phyloP scores from a whole-genome alignment of 345 rosid species.

The Theobroma cacao region DNA sequence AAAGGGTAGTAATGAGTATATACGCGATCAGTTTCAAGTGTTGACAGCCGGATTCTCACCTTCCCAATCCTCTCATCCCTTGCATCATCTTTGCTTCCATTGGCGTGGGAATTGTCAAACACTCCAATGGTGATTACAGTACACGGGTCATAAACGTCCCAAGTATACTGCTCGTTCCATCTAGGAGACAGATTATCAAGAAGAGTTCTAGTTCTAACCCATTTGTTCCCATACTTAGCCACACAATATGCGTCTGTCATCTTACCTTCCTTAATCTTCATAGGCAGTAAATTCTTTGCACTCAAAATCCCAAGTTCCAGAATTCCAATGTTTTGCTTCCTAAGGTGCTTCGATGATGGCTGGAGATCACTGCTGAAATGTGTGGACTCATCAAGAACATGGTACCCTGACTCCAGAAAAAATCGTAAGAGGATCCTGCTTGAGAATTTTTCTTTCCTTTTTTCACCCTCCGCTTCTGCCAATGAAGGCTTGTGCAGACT shows the following conservation, averaged over 20 bases:
- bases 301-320: slow-evolving; percentile 87
- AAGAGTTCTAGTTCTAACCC: slow-evolving; percentile 93
- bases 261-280: slow-evolving; percentile 83
- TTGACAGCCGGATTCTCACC: slow-evolving; percentile 86
- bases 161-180: slow-evolving; percentile 97
- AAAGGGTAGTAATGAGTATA: slow-evolving; percentile 91
- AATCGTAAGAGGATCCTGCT: slow-evolving; percentile 68
- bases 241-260: slow-evolving; percentile 89
- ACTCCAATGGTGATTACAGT: slow-evolving; percentile 92
- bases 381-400: slow-evolving; percentile 93
- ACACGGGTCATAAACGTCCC: slow-evolving; percentile 96
- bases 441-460: slow-evolving; percentile 79
- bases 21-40: slow-evolving; percentile 79
- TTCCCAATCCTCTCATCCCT: slow-evolving; percentile 85
- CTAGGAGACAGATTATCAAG: slow-evolving; percentile 70
- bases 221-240: slow-evolving; percentile 95
- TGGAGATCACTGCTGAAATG: slow-evolving; percentile 94
- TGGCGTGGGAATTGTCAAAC: slow-evolving; percentile 73
- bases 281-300: slow-evolving; percentile 75
- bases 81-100: slow-evolving; percentile 59
- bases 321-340: slow-evolving; percentile 71
- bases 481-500: slow-evolving; percentile 54
- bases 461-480: slow-evolving; percentile 56
- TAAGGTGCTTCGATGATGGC: slow-evolving; percentile 77
- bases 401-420: slow-evolving; percentile 87